Base-by-base conservation (phyloP, 2,329 filamentous ascomycete species). In the Pleomassaria siparia region DNA sequence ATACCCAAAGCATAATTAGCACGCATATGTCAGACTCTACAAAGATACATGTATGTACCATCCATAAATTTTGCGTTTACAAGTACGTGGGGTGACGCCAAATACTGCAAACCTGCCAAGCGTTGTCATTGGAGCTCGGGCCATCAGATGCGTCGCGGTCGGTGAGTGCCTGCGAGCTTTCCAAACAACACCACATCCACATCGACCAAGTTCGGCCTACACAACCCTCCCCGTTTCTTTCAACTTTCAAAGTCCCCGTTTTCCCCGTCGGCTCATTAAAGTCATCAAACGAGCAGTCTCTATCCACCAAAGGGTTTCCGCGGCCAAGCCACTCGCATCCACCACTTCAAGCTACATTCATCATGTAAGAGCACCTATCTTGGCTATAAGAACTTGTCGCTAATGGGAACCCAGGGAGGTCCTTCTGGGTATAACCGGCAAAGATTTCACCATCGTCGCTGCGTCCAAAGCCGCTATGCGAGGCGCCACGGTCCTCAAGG, bases 401-500 rank as follows among this genome's bases (percentile, higher is more conserved):
- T 67, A 18, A 69, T 47, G 20, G n/a, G n/a, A 11, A 13, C 35
- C 8, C 50, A 97, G 91, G 94, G 94, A 99, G 85, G 89, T 97
- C 72, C 83, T 99, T 71, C 83, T 99, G 63, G 94, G 94, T 69
- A 96, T 99, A 74, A 96, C 92, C 51, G 95, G 94, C 79, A 96
- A 96, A 81, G 95, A 99, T 83, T 99, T 96, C 75, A 95, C 91
- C 78, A 85, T 99, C 81, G 86, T 99, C 72, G 94, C 91, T 66
- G 89, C 94, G 65, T 97, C 91, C 55, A 97, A 99, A 80, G 94
- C 94, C 70, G 89, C 91, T 66, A 97, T 97, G 91, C 86, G 94
- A 78, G 94, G 94, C 66, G 89, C 91, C 56, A 96, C 92, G 50
- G 88, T 99, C 73, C 86, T 99, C 70, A 99, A 99, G 77, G 84